phyloP scores from a whole-genome alignment of 257 asterid genomes.

The Rhazya stricta region DNA sequence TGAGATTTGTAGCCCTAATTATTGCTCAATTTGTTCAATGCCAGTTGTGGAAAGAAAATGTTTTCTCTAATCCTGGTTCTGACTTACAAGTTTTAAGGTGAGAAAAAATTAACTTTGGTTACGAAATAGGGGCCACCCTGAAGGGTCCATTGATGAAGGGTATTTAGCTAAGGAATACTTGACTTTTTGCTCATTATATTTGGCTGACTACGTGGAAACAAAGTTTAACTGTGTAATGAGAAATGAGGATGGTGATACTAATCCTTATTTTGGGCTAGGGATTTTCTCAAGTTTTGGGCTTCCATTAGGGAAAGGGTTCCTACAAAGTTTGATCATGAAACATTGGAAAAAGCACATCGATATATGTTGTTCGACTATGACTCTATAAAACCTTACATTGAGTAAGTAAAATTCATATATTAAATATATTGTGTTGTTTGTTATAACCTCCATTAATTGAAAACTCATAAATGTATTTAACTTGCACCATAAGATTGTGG shows the following conservation, averaged over 20 bases:
- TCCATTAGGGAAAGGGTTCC: background rate
- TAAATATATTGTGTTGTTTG: too few species aligned
- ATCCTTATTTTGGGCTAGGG: background rate
- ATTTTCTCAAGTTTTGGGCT: background rate
- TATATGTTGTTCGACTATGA: conserved; percentile 10
- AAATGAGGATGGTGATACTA: background rate
- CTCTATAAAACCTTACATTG: background rate
- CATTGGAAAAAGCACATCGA: background rate
- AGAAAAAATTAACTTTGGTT: too few species aligned
- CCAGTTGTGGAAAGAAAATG: too few species aligned
- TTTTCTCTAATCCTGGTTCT: too few species aligned
- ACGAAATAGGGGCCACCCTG: background rate
- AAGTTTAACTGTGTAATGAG: background rate
- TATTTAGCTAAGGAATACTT: too few species aligned
- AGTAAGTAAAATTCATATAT: background rate
- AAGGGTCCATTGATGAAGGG: conserved; percentile 9
- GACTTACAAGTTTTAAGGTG: too few species aligned
- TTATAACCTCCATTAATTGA: too few species aligned
- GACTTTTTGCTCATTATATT: background rate
- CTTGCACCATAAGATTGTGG: background rate
- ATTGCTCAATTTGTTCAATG: too few species aligned
- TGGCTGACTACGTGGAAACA: background rate
- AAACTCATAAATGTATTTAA: background rate
- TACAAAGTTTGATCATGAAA: background rate
- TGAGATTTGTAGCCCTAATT: too few species aligned